These are phyloP conservation scores for Diaporthe citri DNA, from an alignment of 2,329 filamentous ascomycete species.

Conservation along the genomic window DNA sequence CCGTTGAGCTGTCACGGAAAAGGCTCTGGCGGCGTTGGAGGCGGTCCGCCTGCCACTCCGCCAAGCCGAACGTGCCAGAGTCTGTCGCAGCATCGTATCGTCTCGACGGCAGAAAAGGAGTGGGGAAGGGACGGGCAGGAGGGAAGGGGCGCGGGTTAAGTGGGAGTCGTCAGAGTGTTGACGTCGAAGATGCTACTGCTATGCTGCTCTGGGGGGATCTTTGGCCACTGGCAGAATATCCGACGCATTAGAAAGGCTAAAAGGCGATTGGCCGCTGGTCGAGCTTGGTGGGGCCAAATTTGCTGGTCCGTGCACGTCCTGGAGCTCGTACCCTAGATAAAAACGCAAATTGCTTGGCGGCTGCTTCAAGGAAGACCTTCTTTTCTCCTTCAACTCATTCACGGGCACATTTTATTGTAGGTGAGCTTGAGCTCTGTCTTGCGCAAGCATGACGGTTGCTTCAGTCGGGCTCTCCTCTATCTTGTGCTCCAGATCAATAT, in stretches of 20 bases:
- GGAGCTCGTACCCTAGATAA: slow-evolving; percentile 35
- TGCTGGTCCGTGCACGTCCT: slow-evolving; percentile 23
- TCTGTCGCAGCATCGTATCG: slow-evolving; percentile 77
- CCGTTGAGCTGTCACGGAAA: slow-evolving; percentile 83
- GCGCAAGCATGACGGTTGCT: slow-evolving; percentile 55
- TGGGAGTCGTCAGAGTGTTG: slow-evolving; percentile 46
- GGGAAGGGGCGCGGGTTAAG: slow-evolving; percentile 41
- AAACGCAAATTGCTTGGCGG: slow-evolving; percentile 42
- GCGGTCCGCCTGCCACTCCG: slow-evolving; percentile 69
- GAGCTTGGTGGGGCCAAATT: not conserved
- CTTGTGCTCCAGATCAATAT: slow-evolving; percentile 74
- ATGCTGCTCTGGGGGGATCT: slow-evolving; percentile 30
- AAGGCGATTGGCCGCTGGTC: slow-evolving; percentile 25
- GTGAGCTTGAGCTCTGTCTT: slow-evolving; percentile 68
- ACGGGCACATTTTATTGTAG: slow-evolving; percentile 79
- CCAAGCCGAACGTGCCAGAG: slow-evolving; percentile 77
- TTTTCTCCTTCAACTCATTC: slow-evolving; percentile 70
- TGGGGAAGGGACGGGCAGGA: slow-evolving; percentile 52
- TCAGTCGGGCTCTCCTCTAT: slow-evolving; percentile 79
- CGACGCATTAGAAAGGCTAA: slow-evolving; percentile 35
- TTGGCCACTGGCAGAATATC: slow-evolving; percentile 35
- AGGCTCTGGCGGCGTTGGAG: slow-evolving; percentile 77
- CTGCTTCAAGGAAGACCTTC: slow-evolving; percentile 42
- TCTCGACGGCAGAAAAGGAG: slow-evolving; percentile 61
- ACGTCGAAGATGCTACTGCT: slow-evolving; percentile 51